Evolutionary conservation across 1,139 yeast genomes (phyloP).

Genomic region (Sugiyamaella neomexicana): DNA sequence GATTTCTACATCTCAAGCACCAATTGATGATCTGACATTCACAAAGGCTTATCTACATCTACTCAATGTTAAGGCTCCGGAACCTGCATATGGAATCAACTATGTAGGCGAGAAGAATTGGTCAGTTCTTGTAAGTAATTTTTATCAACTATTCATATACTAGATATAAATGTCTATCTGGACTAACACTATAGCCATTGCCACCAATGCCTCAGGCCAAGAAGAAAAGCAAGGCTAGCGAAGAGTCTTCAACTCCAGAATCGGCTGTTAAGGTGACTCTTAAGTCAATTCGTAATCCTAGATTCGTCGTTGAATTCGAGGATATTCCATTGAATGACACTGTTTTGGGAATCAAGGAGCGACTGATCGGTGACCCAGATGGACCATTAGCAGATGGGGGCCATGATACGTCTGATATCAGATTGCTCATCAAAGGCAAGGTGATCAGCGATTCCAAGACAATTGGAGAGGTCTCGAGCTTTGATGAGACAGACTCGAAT

Average conservation of each 20-base stretch:
- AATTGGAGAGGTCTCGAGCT: conserved; percentile 12
- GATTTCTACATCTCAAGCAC: conserved; percentile 2
- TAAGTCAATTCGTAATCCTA: conserved; percentile 37
- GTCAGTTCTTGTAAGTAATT: conserved; percentile 11
- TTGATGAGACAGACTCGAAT: background rate
- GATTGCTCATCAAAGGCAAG: conserved; percentile 36
- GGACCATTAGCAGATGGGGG: conserved; percentile 28
- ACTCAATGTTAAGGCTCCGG: conserved; percentile 18
- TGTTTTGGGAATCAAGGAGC: conserved; percentile 35
- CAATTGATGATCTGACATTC: conserved; percentile 21
- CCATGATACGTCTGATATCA: conserved; percentile 26
- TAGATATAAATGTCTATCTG: background rate
- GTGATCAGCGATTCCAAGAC: conserved; percentile 35
- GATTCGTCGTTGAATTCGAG: conserved; percentile 32
- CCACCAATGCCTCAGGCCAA: conserved; percentile 27
- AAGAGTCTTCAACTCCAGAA: conserved; percentile 3
- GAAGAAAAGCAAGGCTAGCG: conserved; percentile 19
- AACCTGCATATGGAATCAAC: conserved; percentile 17
- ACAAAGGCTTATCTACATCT: conserved; percentile 22
- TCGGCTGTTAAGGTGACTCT: conserved; percentile 27
- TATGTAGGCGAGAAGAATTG: conserved; percentile 18
- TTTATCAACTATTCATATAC: background rate
- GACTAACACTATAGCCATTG: conserved; percentile 14
- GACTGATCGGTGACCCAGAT: conserved; percentile 34
- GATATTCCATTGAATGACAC: conserved; percentile 29